Evolutionary conservation across 441 rosid genomes (phyloP), one percentile per base, ranked within the genome.

Genomic region (Cnidoscolus chayamansa): DNA sequence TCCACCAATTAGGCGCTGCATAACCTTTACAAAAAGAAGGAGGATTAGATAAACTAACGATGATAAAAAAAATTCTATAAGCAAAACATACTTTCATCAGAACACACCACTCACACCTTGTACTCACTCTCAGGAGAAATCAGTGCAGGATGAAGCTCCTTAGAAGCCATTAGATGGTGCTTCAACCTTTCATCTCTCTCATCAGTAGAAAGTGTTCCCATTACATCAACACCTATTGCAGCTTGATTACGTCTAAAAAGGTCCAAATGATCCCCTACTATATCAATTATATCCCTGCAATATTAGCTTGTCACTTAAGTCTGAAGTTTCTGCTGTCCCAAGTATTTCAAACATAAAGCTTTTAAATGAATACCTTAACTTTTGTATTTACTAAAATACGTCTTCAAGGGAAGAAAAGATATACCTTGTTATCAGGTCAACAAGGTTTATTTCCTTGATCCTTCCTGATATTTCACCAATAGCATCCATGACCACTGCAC

Each of bases 171-270:
- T 70, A 93, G 90, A 89, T 93, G 91, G 80, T 81, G 84, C 82
- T 93, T 96, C 80, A 96, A 81, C 78, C 97, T 93, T 75, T 90
- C 99, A 80, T 96, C 97, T 84, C 98, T 89, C 85, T 89, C 94
- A 75, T 88, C 93, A 11, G 93, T 87, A 15, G 98, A 93, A 77
- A 96, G 82, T 35, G 89, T 96, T 78, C 81, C 84, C 98, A 96
- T 93, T 67, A 96, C 94, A 74, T 96, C 97, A 68, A 79, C 84
- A 75, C 99, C 98, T 63, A 96, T 91, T 53, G 89, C 87, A 63
- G 90, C 89, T 73, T 91, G 99, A 80, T 90, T 91, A 86, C 94
- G 85, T 86, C 99, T 89, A 81, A 93, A 96, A 51, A 77, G 93
- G 70, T 93, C 99, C 80, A 96, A 82, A 82, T 96, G 98, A 76